A percentile compares a stretch with the other conserved stretches of the same genome.
phyloP scores from a whole-genome alignment of 345 rosid species.

The Eucalyptus victrix region DNA sequence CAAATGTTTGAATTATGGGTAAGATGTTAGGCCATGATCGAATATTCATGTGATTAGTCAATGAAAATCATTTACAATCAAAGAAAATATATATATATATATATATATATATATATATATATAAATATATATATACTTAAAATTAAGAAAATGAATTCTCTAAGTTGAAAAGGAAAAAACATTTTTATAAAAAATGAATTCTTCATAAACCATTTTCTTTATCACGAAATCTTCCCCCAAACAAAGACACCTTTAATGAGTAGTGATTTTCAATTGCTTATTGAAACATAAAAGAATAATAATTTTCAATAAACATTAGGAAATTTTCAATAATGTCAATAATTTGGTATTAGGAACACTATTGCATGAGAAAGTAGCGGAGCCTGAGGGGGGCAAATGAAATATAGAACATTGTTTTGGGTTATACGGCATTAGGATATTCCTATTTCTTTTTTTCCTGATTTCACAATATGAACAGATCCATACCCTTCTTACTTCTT shows the following conservation, averaged over 20 bases:
- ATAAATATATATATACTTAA: background rate
- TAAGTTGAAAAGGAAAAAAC: too few species aligned
- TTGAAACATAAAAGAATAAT: background rate
- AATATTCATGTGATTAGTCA: background rate
- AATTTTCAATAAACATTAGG: background rate
- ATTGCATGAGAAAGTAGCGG: background rate
- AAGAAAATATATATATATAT: too few species aligned
- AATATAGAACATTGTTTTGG: background rate
- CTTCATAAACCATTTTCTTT: too few species aligned
- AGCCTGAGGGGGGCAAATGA: background rate
- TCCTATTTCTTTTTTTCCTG: background rate
- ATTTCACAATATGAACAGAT: background rate
- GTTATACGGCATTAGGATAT: background rate
- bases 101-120: too few species aligned
- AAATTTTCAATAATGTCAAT: background rate
- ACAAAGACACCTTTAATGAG: background rate
- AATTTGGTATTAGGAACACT: background rate
- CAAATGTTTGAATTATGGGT: background rate
- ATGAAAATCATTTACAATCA: background rate
- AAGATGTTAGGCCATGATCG: background rate
- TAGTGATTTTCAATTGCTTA: background rate
- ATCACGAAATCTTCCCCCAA: background rate
- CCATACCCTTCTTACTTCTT: too few species aligned
- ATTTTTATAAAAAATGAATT: too few species aligned
- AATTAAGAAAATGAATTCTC: background rate